phyloP scores from a whole-genome alignment of 129 eudicot species.

The Escallonia rubra region DNA sequence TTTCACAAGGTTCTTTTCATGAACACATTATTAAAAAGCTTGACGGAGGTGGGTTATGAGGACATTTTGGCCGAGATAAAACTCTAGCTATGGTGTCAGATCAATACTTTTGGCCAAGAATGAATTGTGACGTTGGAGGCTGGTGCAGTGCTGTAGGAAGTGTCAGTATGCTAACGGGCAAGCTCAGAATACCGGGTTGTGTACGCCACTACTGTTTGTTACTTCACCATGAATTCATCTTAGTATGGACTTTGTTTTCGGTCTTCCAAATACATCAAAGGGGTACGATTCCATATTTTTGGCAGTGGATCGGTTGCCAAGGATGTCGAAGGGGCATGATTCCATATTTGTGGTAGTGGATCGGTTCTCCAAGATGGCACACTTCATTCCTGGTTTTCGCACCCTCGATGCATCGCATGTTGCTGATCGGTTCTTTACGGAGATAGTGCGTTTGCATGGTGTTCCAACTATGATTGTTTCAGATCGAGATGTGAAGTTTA shows the following conservation, averaged over 20 bases:
- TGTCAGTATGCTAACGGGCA: not conserved
- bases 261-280: not conserved
- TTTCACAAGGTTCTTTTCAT: not conserved
- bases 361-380: not conserved
- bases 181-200: not conserved
- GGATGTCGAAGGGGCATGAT: not conserved
- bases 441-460: not conserved
- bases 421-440: not conserved
- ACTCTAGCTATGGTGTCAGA: not conserved
- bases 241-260: not conserved
- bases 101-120: not conserved
- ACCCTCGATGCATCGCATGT: not conserved
- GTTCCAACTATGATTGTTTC: not conserved
- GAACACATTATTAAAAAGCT: not conserved
- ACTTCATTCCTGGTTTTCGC: not conserved
- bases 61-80: not conserved
- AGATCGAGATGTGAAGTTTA: not conserved
- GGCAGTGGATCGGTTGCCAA: no score
- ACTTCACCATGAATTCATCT: not conserved
- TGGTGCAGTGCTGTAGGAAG: not conserved
- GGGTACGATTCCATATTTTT: not conserved
- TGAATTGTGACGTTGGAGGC: not conserved
- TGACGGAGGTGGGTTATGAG: no score
- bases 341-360: not conserved
- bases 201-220: not conserved